Evolutionary conservation across 2,329 filamentous ascomycete genomes (phyloP), one percentile per base, ranked within the genome.

Genomic region (Pyricularia grisea): DNA sequence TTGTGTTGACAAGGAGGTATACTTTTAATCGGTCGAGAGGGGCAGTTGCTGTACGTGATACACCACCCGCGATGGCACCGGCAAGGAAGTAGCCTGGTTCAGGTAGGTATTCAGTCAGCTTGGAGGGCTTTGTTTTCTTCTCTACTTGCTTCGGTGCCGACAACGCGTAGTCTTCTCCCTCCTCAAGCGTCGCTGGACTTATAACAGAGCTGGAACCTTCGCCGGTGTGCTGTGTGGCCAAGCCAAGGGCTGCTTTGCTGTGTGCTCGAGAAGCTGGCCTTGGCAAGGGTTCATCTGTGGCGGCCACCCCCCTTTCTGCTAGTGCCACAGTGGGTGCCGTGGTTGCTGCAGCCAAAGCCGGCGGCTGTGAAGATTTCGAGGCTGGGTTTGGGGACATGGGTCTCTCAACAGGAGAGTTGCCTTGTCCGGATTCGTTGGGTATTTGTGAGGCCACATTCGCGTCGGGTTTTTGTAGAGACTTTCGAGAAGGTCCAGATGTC

Each of bases 51-150:
- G 95, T 98, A 77, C 95, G 90, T 77, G 94, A 98, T 75, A 97
- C 90, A 78, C 93, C 94, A 78, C 95, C 95, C 78, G 94, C 93
- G 78, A 97, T 85, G 79, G 93, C 95, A 84, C 95, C 95, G 79
- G 95, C 95, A 82, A 97, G 81, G 81, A 98, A 99, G 82, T 98
- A 99, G 86, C 95, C 95, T 97, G 91, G 86, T 88, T 93, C 87
- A 79, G 92, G 92, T 79, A 93, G 84, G 84, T 90, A 85, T 78
- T 84, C 82, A 79, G 87, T 89, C 83, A 90, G 87, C 83, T 79
- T 82, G 77, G 77, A 79, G 78, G 83, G 83, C 79, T 78, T 75
- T 71, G 70, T 73, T 73, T 76, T 76, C 14, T 63, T 27, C 9
- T 63, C 25, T 27, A 28, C 60, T 63, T 63, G 60, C 23, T 63